Conservation (phyloP, 495 filamentous ascomycete genomes). For the Penicillium egyptiacum region DNA sequence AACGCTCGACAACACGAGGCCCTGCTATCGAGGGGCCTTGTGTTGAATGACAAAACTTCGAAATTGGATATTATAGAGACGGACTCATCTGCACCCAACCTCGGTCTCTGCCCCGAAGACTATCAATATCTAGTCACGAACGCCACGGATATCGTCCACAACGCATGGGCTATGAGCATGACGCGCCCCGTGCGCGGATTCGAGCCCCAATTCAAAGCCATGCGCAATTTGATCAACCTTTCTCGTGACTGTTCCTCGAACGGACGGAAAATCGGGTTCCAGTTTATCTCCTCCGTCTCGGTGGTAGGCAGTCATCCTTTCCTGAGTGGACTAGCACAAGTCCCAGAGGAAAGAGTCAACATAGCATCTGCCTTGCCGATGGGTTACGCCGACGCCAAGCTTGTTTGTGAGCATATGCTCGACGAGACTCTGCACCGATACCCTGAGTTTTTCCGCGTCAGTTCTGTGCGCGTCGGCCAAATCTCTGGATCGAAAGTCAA, state of each 20-base stretch:
- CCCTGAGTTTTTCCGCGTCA: slow-evolving; percentile 14
- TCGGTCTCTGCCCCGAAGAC: slow-evolving; percentile 41
- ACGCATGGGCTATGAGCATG: slow-evolving; percentile 45
- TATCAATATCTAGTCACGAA: slow-evolving; percentile 11
- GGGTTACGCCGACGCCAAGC: slow-evolving; percentile 54
- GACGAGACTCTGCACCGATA: slow-evolving; percentile 30
- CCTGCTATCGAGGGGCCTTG: background rate
- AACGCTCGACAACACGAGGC: slow-evolving; percentile 3
- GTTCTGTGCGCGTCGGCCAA: slow-evolving; percentile 46
- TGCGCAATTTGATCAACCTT: slow-evolving; percentile 40
- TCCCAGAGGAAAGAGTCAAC: slow-evolving; percentile 26
- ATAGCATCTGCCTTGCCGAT: slow-evolving; percentile 14
- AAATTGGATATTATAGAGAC: slow-evolving; percentile 24
- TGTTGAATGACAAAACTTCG: background rate
- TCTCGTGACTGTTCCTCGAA: slow-evolving; percentile 31
- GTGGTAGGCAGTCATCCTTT: slow-evolving; percentile 47
- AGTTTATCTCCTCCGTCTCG: slow-evolving; percentile 56
- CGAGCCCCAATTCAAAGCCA: slow-evolving; percentile 28
- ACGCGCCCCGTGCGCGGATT: slow-evolving; percentile 30
- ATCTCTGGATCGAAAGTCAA: slow-evolving; percentile 49
- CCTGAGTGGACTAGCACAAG: slow-evolving; percentile 20
- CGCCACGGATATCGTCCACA: slow-evolving; percentile 42
- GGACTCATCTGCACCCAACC: slow-evolving; percentile 41
- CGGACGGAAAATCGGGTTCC: slow-evolving; percentile 18
- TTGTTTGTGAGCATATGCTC: slow-evolving; percentile 44